A percentile compares a stretch with the other conserved stretches of the same genome.
phyloP scores from a whole-genome alignment of 192 early-diverging fungal genomes.

The Phlyctochytrium bullatum region DNA sequence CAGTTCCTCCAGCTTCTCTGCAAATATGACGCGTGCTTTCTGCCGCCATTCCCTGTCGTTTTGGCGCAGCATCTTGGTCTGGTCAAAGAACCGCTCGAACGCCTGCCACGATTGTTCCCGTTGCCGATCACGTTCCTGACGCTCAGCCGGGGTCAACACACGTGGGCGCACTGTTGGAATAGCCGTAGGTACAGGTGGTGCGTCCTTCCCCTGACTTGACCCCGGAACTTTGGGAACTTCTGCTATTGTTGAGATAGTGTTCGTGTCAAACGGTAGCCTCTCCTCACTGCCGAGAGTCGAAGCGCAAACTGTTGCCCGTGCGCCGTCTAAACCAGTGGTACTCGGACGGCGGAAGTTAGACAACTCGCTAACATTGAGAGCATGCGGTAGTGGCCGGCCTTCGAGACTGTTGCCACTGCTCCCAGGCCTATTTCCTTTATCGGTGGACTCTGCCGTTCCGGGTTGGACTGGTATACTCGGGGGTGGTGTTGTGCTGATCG shows the following conservation, averaged over 20 bases:
- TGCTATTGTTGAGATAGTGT: not conserved
- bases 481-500: not conserved
- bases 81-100: not conserved
- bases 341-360: not conserved
- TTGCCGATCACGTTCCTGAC: conserved; percentile 21
- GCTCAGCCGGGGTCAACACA: conserved; percentile 31
- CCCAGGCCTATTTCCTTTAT: not conserved
- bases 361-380: not conserved
- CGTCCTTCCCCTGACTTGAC: conserved; percentile 3
- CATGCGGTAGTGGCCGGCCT: not conserved
- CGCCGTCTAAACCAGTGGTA: too few relatives aligned
- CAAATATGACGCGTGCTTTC: conserved; percentile 36
- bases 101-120: conserved; percentile 18
- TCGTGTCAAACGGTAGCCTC: not conserved
- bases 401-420: not conserved
- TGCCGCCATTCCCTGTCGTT: conserved; percentile 45
- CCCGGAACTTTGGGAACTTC: conserved; percentile 4
- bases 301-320: not conserved
- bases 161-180: conserved; percentile 9
- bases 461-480: too few relatives aligned
- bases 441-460: not conserved
- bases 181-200: not conserved
- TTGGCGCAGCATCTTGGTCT: conserved; percentile 18
- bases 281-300: not conserved
- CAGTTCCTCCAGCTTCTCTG: conserved; percentile 43